A percentile compares a stretch with the other conserved stretches of the same genome.
phyloP scores from a whole-genome alignment of 225 moss, liverwort and hornwort species.

The Polytrichum formosum region DNA sequence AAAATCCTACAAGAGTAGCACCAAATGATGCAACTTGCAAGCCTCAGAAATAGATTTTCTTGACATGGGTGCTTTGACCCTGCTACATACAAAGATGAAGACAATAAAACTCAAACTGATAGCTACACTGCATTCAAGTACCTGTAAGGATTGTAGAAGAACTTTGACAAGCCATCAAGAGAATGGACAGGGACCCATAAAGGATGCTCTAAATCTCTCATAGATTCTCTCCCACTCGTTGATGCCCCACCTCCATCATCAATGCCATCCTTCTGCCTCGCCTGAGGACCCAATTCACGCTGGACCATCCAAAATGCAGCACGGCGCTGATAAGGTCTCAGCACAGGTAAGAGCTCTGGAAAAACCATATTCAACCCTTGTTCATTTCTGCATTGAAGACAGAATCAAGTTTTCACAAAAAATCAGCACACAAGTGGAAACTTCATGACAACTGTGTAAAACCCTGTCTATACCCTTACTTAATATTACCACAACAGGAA shows the following conservation, averaged over 20 bases:
- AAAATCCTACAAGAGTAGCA: too few relatives aligned
- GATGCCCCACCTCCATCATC: slow-evolving; percentile 32
- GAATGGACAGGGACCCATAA: slow-evolving; percentile 74
- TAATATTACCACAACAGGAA: too few relatives aligned
- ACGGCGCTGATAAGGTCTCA: slow-evolving; percentile 92
- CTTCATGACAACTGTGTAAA: background rate
- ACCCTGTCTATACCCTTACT: background rate
- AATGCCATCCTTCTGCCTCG: slow-evolving; percentile 14
- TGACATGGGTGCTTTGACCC: too few relatives aligned
- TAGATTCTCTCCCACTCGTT: slow-evolving; percentile 31
- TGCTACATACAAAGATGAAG: too few relatives aligned
- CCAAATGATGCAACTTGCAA: too few relatives aligned
- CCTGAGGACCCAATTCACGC: slow-evolving; percentile 66
- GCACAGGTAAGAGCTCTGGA: slow-evolving; percentile 77
- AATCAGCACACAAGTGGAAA: slow-evolving; percentile 7
- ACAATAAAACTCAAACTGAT: too few relatives aligned
- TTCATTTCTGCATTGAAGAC: slow-evolving; percentile 52
- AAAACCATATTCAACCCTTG: slow-evolving; percentile 60
- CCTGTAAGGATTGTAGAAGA: slow-evolving; percentile 92
- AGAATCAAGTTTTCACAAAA: background rate
- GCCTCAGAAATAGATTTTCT: too few relatives aligned
- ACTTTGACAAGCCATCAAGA: slow-evolving; percentile 58
- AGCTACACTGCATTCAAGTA: slow-evolving; percentile 13
- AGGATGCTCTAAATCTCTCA: slow-evolving; percentile 47
- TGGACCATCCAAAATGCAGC: slow-evolving; percentile 98